Evolutionary conservation across 1,284 basidiomycete genomes (phyloP).

Genomic region (Agaricales sp.): DNA sequence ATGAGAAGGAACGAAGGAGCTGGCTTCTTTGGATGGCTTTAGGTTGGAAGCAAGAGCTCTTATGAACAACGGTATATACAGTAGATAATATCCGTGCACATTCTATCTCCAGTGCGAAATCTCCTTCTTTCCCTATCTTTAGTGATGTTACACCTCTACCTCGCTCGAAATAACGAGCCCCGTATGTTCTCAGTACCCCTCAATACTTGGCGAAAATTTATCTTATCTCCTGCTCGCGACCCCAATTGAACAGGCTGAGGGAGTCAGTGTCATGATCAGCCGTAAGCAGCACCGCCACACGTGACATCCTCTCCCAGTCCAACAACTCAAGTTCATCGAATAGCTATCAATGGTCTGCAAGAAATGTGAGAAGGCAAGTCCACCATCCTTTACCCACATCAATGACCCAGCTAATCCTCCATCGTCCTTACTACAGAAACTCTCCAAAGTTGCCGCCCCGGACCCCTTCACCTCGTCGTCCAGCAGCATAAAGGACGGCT

Average conservation of each 20-base stretch:
- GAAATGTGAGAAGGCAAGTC: constrained; percentile 58
- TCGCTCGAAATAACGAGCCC: too few species aligned
- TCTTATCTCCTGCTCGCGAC: too few species aligned
- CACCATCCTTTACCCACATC: constrained; percentile 11
- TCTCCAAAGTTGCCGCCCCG: constrained; percentile 71
- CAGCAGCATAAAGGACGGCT: constrained; percentile 63
- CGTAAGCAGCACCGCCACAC: background rate
- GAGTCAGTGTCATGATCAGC: too few species aligned
- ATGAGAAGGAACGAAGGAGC: constrained; percentile 50
- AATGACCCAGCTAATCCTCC: constrained; percentile 11
- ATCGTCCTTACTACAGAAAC: constrained; percentile 45
- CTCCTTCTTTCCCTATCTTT: too few species aligned
- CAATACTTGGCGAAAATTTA: too few species aligned
- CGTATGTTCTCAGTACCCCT: too few species aligned
- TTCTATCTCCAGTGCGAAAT: too few species aligned
- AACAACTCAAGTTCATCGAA: constrained; percentile 3
- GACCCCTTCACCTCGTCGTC: constrained; percentile 71
- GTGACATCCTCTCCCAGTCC: constrained; percentile 12
- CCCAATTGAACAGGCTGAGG: too few species aligned
- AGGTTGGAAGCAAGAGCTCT: too few species aligned
- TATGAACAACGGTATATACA: too few species aligned
- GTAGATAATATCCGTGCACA: too few species aligned
- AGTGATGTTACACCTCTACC: too few species aligned
- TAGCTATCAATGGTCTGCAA: constrained; percentile 57
- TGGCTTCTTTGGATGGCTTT: constrained; percentile 64